Base-by-base conservation (phyloP, 306 rosid species). In the Leucaena leucocephala region DNA sequence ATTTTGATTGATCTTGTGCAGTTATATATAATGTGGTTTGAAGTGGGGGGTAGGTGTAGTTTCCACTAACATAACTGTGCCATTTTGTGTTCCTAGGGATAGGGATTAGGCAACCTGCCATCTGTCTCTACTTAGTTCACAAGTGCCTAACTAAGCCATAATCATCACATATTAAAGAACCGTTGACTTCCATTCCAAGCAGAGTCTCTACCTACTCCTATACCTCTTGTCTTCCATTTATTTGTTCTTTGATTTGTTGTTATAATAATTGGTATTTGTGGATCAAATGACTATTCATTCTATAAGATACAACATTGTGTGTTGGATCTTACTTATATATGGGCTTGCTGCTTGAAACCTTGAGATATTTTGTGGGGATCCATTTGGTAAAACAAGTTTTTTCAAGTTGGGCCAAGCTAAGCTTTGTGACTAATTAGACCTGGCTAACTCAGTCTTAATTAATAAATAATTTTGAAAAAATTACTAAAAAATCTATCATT, bases 21-120 rank as follows among this genome's bases (percentile, higher is more conserved):
- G 54, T 80, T 76, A 76, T 61, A 65, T 35, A 19, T 22, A 80
- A 83, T 80, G 70, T 11, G 55, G 44, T 34, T 61, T 74, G 44
- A 46, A 3, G 13, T 34, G 38, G 75, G 72, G 61, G 39, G 38
- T 12, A 1, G n/a, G 66, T 65, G 85, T 83, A 79, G 81, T 62
- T 83, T 74, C 75, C 68, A 82, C 83, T 78, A 80, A 80, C 82
- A 45, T n/a, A 73, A 74, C 84, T 76, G 78, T 52, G 45, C 84
- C 84, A 80, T 72, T 76, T 78, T 73, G 78, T 72, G 68, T 33
- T 80, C 71, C 7, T 43, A 61, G 78, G 58, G 79, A 83, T 43
- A 61, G 78, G 58, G 79, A 80, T 86, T 86, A 86, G 89, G 89
- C 89, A 80, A 86, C 85, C 85, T 80, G 76, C 86, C 64, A 58